Conservation (phyloP, 1,139 yeast genomes). For the Yamadazyma spencermartinsiae region DNA sequence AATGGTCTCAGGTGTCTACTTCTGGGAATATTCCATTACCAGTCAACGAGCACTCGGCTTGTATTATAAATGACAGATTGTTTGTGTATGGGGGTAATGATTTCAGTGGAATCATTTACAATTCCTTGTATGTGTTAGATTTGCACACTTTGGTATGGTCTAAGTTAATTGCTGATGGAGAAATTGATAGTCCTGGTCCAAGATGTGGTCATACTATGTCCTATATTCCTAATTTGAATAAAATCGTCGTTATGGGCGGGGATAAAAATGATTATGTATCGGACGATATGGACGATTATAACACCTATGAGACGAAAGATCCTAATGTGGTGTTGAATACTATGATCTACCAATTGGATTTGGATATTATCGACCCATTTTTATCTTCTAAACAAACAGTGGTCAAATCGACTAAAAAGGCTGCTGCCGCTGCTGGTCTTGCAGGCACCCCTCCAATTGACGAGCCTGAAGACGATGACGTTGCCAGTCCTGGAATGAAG, state of each 20-base stretch:
- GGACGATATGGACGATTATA: conserved; percentile 37
- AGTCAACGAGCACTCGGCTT: conserved; percentile 87
- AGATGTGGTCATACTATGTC: conserved; percentile 96
- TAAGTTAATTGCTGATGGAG: conserved; percentile 49
- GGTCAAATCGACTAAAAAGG: conserved; percentile 17
- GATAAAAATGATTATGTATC: conserved; percentile 64
- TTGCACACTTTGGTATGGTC: conserved; percentile 73
- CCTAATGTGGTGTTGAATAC: conserved; percentile 52
- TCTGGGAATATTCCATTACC: conserved; percentile 76
- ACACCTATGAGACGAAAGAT: conserved; percentile 51
- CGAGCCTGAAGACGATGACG: conserved; percentile 13
- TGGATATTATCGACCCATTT: conserved; percentile 37
- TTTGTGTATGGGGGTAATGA: conserved; percentile 92
- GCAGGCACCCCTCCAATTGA: conserved; percentile 11
- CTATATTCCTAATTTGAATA: conserved; percentile 61
- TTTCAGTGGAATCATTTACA: conserved; percentile 68
- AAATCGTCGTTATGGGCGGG: conserved; percentile 88
- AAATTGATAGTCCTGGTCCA: conserved; percentile 63
- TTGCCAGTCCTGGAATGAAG: background rate
- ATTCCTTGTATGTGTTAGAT: conserved; percentile 74
- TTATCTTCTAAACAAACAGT: conserved; percentile 23
- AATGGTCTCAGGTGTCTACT: conserved; percentile 61
- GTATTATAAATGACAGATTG: conserved; percentile 76
- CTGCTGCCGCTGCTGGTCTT: conserved; percentile 15
- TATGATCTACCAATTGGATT: conserved; percentile 63